Evolutionary conservation across 192 early-diverging fungal genomes (phyloP).

Genomic region (Glomus cerebriforme): DNA sequence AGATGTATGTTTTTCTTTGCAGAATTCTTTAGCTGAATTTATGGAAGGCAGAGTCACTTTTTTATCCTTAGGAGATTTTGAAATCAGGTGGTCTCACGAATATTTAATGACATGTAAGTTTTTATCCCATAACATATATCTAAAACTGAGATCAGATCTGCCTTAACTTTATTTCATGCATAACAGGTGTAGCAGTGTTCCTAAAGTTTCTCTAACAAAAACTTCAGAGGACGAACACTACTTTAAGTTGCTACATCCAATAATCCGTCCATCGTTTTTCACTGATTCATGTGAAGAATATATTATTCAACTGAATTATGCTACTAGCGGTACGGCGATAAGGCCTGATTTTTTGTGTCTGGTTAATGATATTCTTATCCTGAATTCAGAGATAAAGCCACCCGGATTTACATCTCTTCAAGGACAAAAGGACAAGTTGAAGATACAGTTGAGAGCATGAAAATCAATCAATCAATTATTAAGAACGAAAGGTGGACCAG

Average conservation of each 20-base stretch:
- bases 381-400: constrained; percentile 28
- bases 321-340: constrained; percentile 1
- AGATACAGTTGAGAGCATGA: constrained; percentile 25
- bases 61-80: background rate
- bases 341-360: constrained; percentile 30
- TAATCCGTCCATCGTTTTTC: constrained; percentile 27
- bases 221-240: constrained; percentile 35
- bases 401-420: constrained; percentile 27
- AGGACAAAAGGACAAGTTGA: constrained; percentile 26
- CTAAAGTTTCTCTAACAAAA: constrained; percentile 31
- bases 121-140: constrained; percentile 9
- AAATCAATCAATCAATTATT: constrained; percentile 34
- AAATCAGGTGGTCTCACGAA: background rate
- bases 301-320: constrained; percentile 15
- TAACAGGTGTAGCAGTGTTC: constrained; percentile 30
- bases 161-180: constrained; percentile 17
- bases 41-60: background rate
- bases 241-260: constrained; percentile 35
- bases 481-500: constrained; percentile 25
- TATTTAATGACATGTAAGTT: constrained; percentile 17
- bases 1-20: background rate
- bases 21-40: background rate
- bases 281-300: constrained; percentile 14
- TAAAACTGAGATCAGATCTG: constrained; percentile 27
- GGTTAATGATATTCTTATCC: constrained; percentile 25